Percentiles rank a stretch among this genome's conserved stretches.
Evolutionary conservation across 2,329 filamentous ascomycete species (phyloP).

Genomic region (Coleophoma eucalyptorum): DNA sequence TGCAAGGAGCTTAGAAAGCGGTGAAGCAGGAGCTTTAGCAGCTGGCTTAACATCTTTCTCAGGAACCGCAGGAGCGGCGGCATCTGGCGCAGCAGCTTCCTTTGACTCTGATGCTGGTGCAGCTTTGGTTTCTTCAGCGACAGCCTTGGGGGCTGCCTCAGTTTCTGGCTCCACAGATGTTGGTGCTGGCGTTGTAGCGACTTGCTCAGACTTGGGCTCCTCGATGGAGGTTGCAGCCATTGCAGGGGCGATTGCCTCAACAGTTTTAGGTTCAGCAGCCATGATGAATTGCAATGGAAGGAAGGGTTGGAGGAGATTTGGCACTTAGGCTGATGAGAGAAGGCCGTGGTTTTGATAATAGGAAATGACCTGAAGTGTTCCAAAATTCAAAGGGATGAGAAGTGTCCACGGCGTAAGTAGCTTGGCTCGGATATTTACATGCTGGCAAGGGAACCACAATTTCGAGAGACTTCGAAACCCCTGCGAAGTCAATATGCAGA

Average conservation of each 20-base stretch:
- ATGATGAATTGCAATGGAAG: not conserved
- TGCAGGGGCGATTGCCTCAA: not conserved
- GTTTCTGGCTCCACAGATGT: not conserved
- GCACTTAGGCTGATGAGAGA: conserved; percentile 10
- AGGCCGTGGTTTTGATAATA: too few species aligned
- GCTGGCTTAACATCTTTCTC: conserved; percentile 4
- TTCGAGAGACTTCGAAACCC: not conserved
- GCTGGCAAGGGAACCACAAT: not conserved
- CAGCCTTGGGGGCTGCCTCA: conserved; percentile 3
- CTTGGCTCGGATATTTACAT: not conserved
- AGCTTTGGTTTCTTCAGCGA: conserved; percentile 4
- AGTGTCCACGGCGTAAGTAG: too few species aligned
- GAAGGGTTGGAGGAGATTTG: not conserved
- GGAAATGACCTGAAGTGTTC: too few species aligned
- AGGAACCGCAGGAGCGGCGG: not conserved
- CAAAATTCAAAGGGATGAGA: too few species aligned
- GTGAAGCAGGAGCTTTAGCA: conserved; percentile 6
- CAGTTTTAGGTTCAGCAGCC: conserved; percentile 1
- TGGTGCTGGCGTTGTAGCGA: conserved; percentile 1
- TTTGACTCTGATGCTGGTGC: not conserved
- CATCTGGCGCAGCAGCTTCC: not conserved
- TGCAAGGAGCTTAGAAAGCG: conserved; percentile 53
- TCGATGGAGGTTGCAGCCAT: conserved; percentile 4
- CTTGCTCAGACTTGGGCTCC: conserved; percentile 1
- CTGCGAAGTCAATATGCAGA: not conserved